Evolutionary conservation across 2,329 filamentous ascomycete genomes (phyloP).

Genomic region (Dactylellina drechsleri): DNA sequence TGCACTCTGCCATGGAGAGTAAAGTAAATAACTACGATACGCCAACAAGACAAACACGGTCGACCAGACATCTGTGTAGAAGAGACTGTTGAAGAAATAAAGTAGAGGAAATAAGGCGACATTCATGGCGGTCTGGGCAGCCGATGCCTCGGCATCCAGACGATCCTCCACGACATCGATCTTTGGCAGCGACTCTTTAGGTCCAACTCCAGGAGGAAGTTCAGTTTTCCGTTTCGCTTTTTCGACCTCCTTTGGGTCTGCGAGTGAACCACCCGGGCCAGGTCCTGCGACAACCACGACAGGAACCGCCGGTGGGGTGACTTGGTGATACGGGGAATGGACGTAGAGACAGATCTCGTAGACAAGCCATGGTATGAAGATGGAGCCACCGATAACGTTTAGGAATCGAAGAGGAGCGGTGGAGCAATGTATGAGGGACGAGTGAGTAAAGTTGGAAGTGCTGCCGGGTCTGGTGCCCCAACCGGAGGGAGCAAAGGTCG

Average conservation of each 20-base stretch:
- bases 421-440: conserved; percentile 55
- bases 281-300: conserved; percentile 48
- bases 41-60: conserved; percentile 77
- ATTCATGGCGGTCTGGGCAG: conserved; percentile 76
- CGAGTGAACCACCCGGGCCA: conserved; percentile 45
- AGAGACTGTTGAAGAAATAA: conserved; percentile 95
- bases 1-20: conserved; percentile 56
- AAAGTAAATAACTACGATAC: conserved; percentile 68
- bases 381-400: conserved; percentile 57
- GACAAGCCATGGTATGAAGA: conserved; percentile 55
- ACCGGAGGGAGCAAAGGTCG: conserved; percentile 16
- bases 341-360: conserved; percentile 56
- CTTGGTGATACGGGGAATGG: conserved; percentile 54
- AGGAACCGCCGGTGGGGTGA: conserved; percentile 47
- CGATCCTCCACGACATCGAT: conserved; percentile 45
- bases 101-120: conserved; percentile 85
- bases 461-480: conserved; percentile 43
- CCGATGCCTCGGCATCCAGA: conserved; percentile 52
- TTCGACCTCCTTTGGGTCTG: conserved; percentile 48
- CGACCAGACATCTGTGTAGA: conserved; percentile 92
- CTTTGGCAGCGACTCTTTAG: conserved; percentile 30
- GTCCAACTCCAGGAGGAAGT: conserved; percentile 40
- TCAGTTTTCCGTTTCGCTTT: conserved; percentile 47
- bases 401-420: conserved; percentile 56
- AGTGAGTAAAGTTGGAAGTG: conserved; percentile 31